A percentile compares a stretch with the other conserved stretches of the same genome.
Conservation (phyloP, 169 alveolate species). For the Hammondia hammondi region DNA sequence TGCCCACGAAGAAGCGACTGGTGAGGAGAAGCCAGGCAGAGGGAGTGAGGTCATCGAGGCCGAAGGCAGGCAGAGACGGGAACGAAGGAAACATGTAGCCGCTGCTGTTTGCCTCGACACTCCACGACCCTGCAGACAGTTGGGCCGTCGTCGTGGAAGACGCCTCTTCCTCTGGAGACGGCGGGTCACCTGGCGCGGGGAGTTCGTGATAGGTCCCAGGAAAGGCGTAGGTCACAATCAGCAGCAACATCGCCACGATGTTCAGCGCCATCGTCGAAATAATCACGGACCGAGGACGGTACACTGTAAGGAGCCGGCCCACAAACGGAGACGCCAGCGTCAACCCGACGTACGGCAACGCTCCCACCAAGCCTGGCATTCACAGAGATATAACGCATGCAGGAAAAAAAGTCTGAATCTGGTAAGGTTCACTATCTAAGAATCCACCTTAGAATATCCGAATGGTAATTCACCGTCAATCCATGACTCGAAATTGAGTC, state of each 20-base stretch:
- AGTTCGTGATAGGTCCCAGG: neutral
- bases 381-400: neutral
- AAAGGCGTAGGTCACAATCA: constrained; percentile 43
- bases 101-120: neutral
- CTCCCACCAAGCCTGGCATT: constrained; percentile 60
- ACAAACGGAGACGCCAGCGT: constrained; percentile 53
- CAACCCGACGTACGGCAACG: constrained; percentile 65
- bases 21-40: constrained; percentile 53
- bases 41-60: constrained; percentile 50
- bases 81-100: constrained; percentile 17
- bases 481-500: too few relatives aligned
- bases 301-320: constrained; percentile 50
- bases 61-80: constrained; percentile 42
- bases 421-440: too few relatives aligned
- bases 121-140: constrained; percentile 16
- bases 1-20: constrained; percentile 59
- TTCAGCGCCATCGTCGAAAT: constrained; percentile 48
- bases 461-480: too few relatives aligned
- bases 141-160: neutral
- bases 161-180: neutral
- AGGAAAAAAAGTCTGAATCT: neutral
- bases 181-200: neutral
- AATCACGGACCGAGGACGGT: constrained; percentile 40
- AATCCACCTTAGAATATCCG: too few relatives aligned
- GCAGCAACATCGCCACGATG: constrained; percentile 33